Conservation (phyloP, 257 asterid species). For the Haberlea rhodopensis region DNA sequence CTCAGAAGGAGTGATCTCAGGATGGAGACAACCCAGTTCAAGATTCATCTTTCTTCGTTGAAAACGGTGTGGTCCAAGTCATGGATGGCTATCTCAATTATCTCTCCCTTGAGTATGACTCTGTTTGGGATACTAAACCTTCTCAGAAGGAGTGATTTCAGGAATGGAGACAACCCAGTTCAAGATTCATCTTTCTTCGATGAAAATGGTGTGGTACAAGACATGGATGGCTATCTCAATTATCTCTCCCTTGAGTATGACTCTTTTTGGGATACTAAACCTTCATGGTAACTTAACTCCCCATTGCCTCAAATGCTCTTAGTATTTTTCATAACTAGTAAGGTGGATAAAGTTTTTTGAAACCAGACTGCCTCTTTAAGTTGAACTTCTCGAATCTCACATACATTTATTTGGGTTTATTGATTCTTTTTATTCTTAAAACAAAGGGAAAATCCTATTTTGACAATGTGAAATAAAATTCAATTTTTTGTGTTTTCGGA, state of each 20-base stretch:
- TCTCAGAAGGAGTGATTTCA: conserved; percentile 33
- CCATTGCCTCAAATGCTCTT: not conserved
- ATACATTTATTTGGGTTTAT: not conserved
- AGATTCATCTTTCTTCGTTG: conserved; percentile 52
- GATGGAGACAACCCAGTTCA: conserved; percentile 35
- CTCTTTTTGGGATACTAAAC: conserved; percentile 94
- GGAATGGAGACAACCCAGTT: conserved; percentile 37
- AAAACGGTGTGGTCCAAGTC: conserved; percentile 76
- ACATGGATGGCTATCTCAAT: conserved; percentile 92
- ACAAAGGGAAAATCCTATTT: not conserved
- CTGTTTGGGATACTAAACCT: conserved; percentile 98
- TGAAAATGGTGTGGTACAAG: conserved; percentile 73
- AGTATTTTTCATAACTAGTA: not conserved
- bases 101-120: conserved; percentile 83
- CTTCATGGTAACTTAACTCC: conserved; percentile 55
- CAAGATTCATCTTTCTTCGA: conserved; percentile 48
- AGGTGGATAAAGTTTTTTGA: no score
- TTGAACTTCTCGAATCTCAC: not conserved
- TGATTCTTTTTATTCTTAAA: not conserved
- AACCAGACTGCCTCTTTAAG: no score
- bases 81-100: conserved; percentile 88
- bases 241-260: conserved; percentile 81
- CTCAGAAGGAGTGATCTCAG: conserved; percentile 30
- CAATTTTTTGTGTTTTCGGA: not conserved
- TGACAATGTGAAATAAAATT: not conserved